phyloP scores from a whole-genome alignment of 331 rosid species.

The Spiraea crenata region DNA sequence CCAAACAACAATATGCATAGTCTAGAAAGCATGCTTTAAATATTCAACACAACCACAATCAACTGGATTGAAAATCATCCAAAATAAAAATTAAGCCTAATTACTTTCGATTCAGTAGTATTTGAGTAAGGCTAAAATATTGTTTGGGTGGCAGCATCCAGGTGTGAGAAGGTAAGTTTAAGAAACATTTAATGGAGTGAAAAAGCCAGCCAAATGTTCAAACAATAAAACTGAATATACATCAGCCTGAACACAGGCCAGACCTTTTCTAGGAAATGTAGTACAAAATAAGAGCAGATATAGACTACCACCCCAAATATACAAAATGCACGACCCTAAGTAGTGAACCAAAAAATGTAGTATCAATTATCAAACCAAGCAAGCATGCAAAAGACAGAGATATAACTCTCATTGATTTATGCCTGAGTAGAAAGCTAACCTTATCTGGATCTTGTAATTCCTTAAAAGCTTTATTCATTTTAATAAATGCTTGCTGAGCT shows the following conservation, averaged over 20 bases:
- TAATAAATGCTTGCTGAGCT: conserved; percentile 87
- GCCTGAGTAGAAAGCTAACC: conserved; percentile 40
- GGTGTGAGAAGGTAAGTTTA: not conserved
- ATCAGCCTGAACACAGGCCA: conserved; percentile 3
- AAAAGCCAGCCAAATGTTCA: not conserved
- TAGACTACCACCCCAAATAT: not conserved
- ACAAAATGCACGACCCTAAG: not conserved
- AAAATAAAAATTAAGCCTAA: no score
- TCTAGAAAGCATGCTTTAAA: no score
- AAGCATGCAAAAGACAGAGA: conserved; percentile 4
- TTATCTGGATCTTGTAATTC: conserved; percentile 95
- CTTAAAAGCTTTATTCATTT: conserved; percentile 87
- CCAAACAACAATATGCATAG: no score
- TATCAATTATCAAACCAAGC: not conserved
- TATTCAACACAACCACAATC: no score
- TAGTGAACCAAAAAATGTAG: not conserved
- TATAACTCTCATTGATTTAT: conserved; percentile 8
- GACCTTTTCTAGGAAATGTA: not conserved
- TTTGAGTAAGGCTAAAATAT: no score
- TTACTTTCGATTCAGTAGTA: no score
- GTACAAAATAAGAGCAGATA: not conserved
- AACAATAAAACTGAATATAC: not conserved
- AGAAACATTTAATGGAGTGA: not conserved
- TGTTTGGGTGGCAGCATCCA: no score
- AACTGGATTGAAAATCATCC: no score